These are phyloP conservation scores for Alternaria sp. DNA, from an alignment of 2,329 filamentous ascomycete species.

Conservation along the genomic window DNA sequence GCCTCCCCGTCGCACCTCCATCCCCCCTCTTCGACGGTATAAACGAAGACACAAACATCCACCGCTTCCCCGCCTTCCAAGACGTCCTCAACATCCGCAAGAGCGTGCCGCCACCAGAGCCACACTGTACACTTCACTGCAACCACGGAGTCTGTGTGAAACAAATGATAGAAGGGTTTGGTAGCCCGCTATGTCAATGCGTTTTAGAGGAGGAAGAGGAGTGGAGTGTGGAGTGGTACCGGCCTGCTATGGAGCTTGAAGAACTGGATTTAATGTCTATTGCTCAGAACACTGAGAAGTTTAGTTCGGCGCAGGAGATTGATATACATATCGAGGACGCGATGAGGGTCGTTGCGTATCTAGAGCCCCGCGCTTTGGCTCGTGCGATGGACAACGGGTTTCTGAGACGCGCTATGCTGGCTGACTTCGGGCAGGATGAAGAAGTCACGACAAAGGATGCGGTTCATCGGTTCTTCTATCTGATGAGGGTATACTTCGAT, in stretches of 20 bases:
- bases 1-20: not conserved
- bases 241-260: not conserved
- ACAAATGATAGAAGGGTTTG: not conserved
- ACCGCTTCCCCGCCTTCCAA: conserved; percentile 7
- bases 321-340: not conserved
- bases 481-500: conserved; percentile 7
- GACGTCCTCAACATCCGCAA: not conserved
- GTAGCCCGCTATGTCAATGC: not conserved
- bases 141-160: not conserved
- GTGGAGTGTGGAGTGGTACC: not conserved
- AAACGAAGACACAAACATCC: conserved; percentile 3
- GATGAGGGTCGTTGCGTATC: not conserved
- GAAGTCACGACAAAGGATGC: not conserved
- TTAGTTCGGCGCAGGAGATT: not conserved
- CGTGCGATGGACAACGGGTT: not conserved
- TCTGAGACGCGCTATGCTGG: not conserved
- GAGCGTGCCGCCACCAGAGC: not conserved
- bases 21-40: conserved; percentile 10
- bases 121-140: not conserved
- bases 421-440: not conserved
- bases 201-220: not conserved
- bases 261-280: not conserved
- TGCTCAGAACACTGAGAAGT: not conserved
- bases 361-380: not conserved
- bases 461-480: not conserved